These are phyloP conservation scores for Miscanthus lutarioriparius DNA, from an alignment of 176 grass and related monocot genomes.

Conservation along the genomic window DNA sequence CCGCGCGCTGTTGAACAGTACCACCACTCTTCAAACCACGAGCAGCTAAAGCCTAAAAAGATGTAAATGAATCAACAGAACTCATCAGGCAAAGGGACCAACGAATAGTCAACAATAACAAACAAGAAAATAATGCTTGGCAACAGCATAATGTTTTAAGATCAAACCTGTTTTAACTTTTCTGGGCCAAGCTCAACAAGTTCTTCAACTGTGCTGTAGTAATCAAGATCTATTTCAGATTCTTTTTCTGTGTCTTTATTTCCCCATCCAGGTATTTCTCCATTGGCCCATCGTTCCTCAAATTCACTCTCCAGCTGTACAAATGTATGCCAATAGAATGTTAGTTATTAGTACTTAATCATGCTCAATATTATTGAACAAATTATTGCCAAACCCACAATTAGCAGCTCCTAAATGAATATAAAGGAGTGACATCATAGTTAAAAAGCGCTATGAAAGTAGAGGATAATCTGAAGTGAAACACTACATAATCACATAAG, in stretches of 20 bases:
- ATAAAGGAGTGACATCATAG: not conserved
- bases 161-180: slow-evolving; percentile 84
- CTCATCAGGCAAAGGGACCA: not conserved
- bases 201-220: slow-evolving; percentile 84
- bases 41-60: slow-evolving; percentile 73
- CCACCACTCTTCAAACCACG: slow-evolving; percentile 79
- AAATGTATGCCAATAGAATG: not conserved
- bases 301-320: slow-evolving; percentile 77
- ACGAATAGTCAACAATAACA: not conserved
- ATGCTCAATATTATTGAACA: not conserved
- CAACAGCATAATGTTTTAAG: slow-evolving; percentile 6
- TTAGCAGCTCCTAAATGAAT: not conserved
- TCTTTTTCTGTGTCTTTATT: slow-evolving; percentile 57
- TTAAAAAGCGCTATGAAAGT: not conserved
- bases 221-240: slow-evolving; percentile 81
- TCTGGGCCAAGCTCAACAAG: slow-evolving; percentile 80
- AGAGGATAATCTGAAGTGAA: not conserved
- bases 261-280: slow-evolving; percentile 63
- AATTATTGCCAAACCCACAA: not conserved
- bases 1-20: slow-evolving; percentile 77
- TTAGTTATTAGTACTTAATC: not conserved
- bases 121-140: not conserved
- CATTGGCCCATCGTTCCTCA: slow-evolving; percentile 76
- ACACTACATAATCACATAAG: not conserved
- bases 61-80: not conserved